These are phyloP conservation scores for Hymenoscyphus infarciens DNA, from an alignment of 2,329 filamentous ascomycete species.

Conservation along the genomic window DNA sequence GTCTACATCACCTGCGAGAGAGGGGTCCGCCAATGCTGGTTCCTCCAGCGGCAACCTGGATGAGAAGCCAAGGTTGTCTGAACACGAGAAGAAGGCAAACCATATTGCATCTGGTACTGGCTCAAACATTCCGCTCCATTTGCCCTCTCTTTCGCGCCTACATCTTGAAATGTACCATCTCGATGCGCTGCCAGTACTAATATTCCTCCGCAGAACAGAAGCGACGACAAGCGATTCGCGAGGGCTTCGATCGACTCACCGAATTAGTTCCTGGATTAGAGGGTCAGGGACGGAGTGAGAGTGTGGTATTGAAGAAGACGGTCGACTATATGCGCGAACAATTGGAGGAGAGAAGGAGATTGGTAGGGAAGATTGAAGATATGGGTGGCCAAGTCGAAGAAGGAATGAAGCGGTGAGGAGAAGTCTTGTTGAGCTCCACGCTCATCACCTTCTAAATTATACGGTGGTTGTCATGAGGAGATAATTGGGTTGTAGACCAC, in stretches of 20 bases:
- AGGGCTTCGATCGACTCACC: conserved; percentile 66
- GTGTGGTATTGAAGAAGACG: conserved; percentile 59
- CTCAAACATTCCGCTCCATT: conserved; percentile 3
- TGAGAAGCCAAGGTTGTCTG: conserved; percentile 62
- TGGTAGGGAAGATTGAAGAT: conserved; percentile 48
- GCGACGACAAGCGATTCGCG: conserved; percentile 50
- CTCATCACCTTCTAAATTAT: not conserved
- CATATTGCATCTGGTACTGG: conserved; percentile 58
- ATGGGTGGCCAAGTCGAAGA: conserved; percentile 45
- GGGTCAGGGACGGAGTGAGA: conserved; percentile 67
- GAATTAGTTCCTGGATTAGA: conserved; percentile 65
- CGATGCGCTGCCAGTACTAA: conserved; percentile 8
- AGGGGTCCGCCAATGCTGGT: conserved; percentile 30
- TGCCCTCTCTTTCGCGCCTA: not conserved
- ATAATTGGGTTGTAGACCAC: not conserved
- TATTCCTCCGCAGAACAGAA: conserved; percentile 45
- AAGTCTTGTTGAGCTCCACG: not conserved
- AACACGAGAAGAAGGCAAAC: conserved; percentile 70
- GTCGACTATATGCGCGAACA: conserved; percentile 51
- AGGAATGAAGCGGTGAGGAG: conserved; percentile 25
- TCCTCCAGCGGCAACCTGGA: conserved; percentile 30
- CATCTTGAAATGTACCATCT: not conserved
- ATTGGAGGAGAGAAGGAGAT: conserved; percentile 46
- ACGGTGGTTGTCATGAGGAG: not conserved
- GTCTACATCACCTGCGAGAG: conserved; percentile 28